Conservation (phyloP, 2,329 filamentous ascomycete genomes). For the Akanthomyces muscarius region DNA sequence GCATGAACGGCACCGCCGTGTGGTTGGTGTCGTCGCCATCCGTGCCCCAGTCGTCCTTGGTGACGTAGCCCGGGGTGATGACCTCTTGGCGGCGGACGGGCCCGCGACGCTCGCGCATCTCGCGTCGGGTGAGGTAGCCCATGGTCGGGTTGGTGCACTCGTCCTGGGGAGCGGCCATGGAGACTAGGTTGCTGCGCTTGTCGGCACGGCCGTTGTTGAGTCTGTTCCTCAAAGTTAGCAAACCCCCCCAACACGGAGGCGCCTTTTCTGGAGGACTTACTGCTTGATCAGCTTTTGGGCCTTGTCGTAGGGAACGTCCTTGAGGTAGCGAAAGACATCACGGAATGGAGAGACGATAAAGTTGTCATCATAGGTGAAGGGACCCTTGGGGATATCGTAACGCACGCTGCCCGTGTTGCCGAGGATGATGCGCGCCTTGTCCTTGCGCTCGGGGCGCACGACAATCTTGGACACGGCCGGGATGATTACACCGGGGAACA, state of each 20-base stretch:
- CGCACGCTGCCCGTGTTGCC: slow-evolving; percentile 58
- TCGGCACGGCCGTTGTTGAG: slow-evolving; percentile 41
- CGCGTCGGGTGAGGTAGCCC: slow-evolving; percentile 23
- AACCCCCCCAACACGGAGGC: background rate
- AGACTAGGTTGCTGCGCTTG: slow-evolving; percentile 34
- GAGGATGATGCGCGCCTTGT: slow-evolving; percentile 52
- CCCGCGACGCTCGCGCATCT: slow-evolving; percentile 29
- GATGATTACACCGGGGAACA: slow-evolving; percentile 48
- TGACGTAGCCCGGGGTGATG: slow-evolving; percentile 48
- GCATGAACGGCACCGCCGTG: slow-evolving; percentile 42
- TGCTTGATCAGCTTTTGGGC: slow-evolving; percentile 34
- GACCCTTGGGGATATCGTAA: slow-evolving; percentile 60
- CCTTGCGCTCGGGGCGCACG: slow-evolving; percentile 46
- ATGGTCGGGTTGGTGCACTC: slow-evolving; percentile 46
- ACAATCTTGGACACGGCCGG: slow-evolving; percentile 49
- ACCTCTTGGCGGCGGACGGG: slow-evolving; percentile 47
- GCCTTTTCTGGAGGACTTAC: slow-evolving; percentile 19
- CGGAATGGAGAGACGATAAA: slow-evolving; percentile 55
- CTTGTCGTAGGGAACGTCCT: slow-evolving; percentile 45
- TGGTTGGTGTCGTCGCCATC: slow-evolving; percentile 55
- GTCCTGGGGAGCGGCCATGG: slow-evolving; percentile 36
- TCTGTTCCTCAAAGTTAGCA: slow-evolving; percentile 18
- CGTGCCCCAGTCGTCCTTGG: slow-evolving; percentile 52
- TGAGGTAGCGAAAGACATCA: slow-evolving; percentile 50
- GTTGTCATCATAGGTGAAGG: slow-evolving; percentile 51